Evolutionary conservation across 2,329 filamentous ascomycete genomes (phyloP).

Genomic region (Juglanconis sp.): DNA sequence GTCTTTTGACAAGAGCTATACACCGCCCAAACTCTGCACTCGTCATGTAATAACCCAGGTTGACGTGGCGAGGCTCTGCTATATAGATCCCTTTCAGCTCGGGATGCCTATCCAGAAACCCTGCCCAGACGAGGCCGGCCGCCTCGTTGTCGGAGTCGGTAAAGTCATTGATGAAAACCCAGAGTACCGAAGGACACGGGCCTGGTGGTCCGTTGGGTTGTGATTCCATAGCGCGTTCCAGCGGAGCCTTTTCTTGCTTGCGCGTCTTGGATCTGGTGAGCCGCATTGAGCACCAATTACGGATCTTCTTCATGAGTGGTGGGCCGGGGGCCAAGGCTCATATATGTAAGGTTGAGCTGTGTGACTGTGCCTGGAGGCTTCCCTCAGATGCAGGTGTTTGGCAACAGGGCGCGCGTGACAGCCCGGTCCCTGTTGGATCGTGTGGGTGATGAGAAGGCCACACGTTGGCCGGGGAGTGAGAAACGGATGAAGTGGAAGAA

Average conservation of each 20-base stretch:
- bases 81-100: slow-evolving; percentile 12
- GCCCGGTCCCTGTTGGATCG: too few species aligned
- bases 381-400: background rate
- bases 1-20: slow-evolving; percentile 7
- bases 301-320: slow-evolving; percentile 12
- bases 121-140: slow-evolving; percentile 13
- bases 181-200: background rate
- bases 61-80: slow-evolving; percentile 17
- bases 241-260: slow-evolving; percentile 4
- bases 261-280: slow-evolving; percentile 13
- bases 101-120: background rate
- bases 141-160: slow-evolving; percentile 18
- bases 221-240: slow-evolving; percentile 7
- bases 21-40: slow-evolving; percentile 6
- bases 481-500: background rate
- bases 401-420: too few species aligned
- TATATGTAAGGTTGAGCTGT: background rate
- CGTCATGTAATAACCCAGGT: slow-evolving; percentile 17
- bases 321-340: background rate
- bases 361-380: background rate
- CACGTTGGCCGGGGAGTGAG: too few species aligned
- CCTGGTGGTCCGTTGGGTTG: background rate
- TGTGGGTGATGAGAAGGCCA: too few species aligned
- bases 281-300: slow-evolving; percentile 10
- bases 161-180: slow-evolving; percentile 17